Evolutionary conservation across 2,329 filamentous ascomycete species (phyloP).

Genomic region (Clarireedia hainanense): DNA sequence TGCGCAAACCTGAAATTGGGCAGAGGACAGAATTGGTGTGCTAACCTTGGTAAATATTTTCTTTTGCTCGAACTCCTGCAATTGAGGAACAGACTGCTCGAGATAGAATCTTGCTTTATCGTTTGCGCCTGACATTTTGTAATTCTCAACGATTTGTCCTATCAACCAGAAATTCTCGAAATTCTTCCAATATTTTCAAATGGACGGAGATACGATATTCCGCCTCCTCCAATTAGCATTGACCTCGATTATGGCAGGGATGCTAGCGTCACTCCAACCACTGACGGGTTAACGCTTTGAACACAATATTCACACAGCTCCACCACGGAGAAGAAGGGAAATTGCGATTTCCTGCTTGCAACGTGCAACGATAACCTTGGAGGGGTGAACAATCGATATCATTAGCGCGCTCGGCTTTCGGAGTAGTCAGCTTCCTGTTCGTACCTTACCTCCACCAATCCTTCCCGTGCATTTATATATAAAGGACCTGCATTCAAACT

Average conservation of each 20-base stretch:
- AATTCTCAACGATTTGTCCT: neutral
- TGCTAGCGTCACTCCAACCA: no score
- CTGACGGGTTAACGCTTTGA: no score
- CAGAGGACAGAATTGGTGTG: constrained; percentile 9
- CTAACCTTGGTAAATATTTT: constrained; percentile 75
- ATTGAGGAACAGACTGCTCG: constrained; percentile 83
- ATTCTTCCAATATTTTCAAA: neutral
- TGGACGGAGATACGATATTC: no score
- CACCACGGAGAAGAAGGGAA: neutral
- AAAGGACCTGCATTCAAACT: neutral
- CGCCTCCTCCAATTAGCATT: neutral
- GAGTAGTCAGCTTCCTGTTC: neutral
- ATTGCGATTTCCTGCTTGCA: neutral
- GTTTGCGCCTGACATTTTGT: constrained; percentile 67
- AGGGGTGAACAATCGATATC: neutral
- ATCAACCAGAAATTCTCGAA: neutral
- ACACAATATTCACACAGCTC: no score
- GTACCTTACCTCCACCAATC: constrained; percentile 3
- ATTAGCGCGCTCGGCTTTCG: neutral
- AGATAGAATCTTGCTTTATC: constrained; percentile 95
- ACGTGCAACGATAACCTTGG: neutral
- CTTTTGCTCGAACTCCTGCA: constrained; percentile 87
- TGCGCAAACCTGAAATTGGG: neutral
- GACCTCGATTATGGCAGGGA: neutral
- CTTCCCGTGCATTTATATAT: neutral